Evolutionary conservation across 2,329 filamentous ascomycete species (phyloP).

Genomic region (Fusarium caatingaense): DNA sequence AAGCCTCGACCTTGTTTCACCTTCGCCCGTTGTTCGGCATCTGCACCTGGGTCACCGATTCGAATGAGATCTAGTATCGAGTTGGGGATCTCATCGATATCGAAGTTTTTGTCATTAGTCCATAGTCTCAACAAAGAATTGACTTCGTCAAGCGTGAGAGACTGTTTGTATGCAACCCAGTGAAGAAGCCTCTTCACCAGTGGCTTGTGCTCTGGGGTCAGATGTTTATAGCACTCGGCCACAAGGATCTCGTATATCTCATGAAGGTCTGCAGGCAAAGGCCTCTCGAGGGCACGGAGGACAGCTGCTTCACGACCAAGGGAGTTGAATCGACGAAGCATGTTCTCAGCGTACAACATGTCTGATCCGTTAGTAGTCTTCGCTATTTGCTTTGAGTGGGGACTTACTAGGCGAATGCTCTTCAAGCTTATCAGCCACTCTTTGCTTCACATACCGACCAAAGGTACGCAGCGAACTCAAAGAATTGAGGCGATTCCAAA

Average conservation of each 20-base stretch:
- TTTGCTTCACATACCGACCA: slow-evolving; percentile 46
- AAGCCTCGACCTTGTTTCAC: background rate
- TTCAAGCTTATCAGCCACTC: slow-evolving; percentile 47
- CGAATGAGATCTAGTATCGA: slow-evolving; percentile 43
- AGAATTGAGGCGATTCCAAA: slow-evolving; percentile 45
- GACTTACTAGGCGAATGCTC: slow-evolving; percentile 49
- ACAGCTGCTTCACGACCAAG: slow-evolving; percentile 51
- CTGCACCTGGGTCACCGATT: slow-evolving; percentile 42
- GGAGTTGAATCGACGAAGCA: slow-evolving; percentile 47
- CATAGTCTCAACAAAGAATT: slow-evolving; percentile 36
- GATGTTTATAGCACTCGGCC: slow-evolving; percentile 44
- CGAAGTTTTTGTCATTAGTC: slow-evolving; percentile 32
- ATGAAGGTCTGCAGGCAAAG: slow-evolving; percentile 40
- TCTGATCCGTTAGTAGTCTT: slow-evolving; percentile 23
- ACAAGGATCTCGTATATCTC: slow-evolving; percentile 45
- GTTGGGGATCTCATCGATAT: slow-evolving; percentile 45
- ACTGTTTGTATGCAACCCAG: slow-evolving; percentile 43
- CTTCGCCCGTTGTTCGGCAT: slow-evolving; percentile 35
- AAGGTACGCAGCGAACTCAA: slow-evolving; percentile 44
- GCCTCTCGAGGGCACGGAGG: slow-evolving; percentile 44
- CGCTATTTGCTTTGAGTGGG: background rate
- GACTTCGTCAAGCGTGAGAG: slow-evolving; percentile 43
- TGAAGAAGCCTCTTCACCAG: slow-evolving; percentile 41
- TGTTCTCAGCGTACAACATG: slow-evolving; percentile 53
- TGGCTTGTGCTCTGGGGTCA: slow-evolving; percentile 21